phyloP scores from a whole-genome alignment of 2,329 filamentous ascomycete genomes.

The Penicillium sp. region DNA sequence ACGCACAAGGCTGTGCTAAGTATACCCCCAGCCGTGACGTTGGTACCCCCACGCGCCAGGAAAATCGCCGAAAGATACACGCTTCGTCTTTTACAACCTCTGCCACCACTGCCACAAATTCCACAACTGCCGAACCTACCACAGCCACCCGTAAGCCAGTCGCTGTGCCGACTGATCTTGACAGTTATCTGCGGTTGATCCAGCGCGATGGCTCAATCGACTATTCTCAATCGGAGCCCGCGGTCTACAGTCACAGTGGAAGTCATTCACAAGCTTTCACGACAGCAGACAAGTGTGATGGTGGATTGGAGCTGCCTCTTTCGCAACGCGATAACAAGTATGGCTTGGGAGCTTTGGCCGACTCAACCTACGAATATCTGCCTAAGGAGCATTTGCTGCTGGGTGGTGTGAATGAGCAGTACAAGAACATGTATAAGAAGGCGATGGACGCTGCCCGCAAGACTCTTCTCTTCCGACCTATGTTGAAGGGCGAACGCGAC shows the following conservation, averaged over 20 bases:
- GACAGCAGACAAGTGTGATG: constrained; percentile 33
- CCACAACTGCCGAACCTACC: not conserved
- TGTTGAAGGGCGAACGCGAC: constrained; percentile 42
- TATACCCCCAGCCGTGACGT: constrained; percentile 15
- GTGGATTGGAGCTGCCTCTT: constrained; percentile 39
- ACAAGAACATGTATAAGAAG: constrained; percentile 44
- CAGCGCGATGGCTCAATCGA: constrained; percentile 19
- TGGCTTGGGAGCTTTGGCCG: constrained; percentile 45
- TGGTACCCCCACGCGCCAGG: constrained; percentile 9
- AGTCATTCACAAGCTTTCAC: constrained; percentile 6
- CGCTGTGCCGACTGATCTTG: constrained; percentile 21
- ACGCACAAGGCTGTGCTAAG: constrained; percentile 73
- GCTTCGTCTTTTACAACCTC: not conserved
- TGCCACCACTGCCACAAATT: not conserved
- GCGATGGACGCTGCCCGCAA: constrained; percentile 40
- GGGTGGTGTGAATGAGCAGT: constrained; percentile 44
- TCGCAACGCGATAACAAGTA: constrained; percentile 37
- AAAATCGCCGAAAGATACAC: not conserved
- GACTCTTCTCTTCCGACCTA: constrained; percentile 46
- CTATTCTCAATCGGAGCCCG: constrained; percentile 28
- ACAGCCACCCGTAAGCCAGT: constrained; percentile 8
- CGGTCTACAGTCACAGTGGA: constrained; percentile 20
- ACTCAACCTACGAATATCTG: constrained; percentile 53
- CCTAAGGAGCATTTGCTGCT: constrained; percentile 50
- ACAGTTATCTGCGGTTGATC: constrained; percentile 27